Evolutionary conservation across 495 filamentous ascomycete species (phyloP).

Genomic region (Penicillium paradoxum): DNA sequence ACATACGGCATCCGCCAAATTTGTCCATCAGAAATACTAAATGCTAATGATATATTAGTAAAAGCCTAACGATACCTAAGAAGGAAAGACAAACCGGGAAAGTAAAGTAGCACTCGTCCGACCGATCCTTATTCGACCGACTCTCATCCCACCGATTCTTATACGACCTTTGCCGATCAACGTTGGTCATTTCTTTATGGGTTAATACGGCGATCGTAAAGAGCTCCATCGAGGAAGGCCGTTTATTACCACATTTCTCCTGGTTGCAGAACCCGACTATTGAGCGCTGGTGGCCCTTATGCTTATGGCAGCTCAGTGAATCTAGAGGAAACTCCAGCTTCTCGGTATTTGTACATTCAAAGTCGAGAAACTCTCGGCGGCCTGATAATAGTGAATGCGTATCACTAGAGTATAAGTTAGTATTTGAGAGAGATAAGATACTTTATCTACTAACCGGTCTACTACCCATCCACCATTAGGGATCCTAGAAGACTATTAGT

Average conservation of each 20-base stretch:
- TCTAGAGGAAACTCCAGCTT: not conserved
- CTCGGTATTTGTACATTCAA: not conserved
- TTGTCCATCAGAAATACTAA: not conserved
- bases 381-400: not conserved
- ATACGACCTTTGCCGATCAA: not conserved
- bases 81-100: conserved; percentile 2
- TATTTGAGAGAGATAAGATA: not conserved
- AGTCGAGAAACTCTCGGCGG: not conserved
- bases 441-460: not conserved
- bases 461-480: not conserved
- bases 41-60: conserved; percentile 1
- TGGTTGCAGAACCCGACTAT: not conserved
- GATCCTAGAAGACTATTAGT: not conserved
- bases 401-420: not conserved
- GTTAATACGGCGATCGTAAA: not conserved
- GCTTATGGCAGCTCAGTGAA: not conserved
- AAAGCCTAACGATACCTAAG: not conserved
- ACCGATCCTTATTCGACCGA: not conserved
- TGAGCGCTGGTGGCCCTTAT: conserved; percentile 1
- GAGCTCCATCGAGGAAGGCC: conserved; percentile 4
- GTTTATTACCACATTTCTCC: conserved; percentile 4
- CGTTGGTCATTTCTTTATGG: not conserved
- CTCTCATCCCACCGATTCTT: not conserved
- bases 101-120: conserved; percentile 2
- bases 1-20: conserved; percentile 1